Percentiles rank a stretch among this genome's conserved stretches.
phyloP scores from a whole-genome alignment of 345 rosid species.

The Acer campestre region DNA sequence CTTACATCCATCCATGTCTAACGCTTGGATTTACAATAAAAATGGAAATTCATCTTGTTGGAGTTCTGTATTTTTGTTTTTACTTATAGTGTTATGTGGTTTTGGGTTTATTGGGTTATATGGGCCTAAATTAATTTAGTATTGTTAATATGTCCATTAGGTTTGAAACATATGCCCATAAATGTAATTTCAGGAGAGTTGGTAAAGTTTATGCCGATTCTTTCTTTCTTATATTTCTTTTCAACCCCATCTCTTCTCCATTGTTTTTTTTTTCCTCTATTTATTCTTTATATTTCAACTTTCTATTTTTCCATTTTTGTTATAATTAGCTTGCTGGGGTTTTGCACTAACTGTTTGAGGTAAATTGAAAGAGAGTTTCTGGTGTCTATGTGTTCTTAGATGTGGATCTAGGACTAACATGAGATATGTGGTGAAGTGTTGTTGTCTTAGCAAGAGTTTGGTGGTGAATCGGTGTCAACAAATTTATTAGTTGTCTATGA shows the following conservation, averaged over 20 bases:
- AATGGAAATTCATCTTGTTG: no score
- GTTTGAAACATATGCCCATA: not conserved
- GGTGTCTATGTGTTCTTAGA: not conserved
- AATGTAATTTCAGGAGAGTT: not conserved
- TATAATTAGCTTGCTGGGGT: not conserved
- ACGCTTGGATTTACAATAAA: not conserved
- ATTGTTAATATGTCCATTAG: not conserved
- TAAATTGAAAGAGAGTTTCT: not conserved
- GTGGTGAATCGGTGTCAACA: not conserved
- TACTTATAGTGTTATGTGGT: not conserved
- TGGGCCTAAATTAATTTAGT: not conserved
- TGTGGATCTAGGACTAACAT: not conserved
- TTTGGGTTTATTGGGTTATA: not conserved
- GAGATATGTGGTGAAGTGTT: not conserved
- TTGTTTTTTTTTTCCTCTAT: not conserved
- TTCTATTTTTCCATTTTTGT: no score
- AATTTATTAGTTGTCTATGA: not conserved
- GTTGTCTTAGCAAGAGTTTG: not conserved
- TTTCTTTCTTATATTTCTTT: not conserved
- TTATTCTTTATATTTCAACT: no score
- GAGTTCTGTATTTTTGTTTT: no score
- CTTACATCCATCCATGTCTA: not conserved
- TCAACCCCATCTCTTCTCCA: not conserved
- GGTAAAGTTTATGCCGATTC: not conserved
- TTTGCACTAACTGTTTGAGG: not conserved